Evolutionary conservation across 75 land plant species (phyloP), one percentile per base, ranked within the genome.

Genomic region (Sequoia sempervirens): DNA sequence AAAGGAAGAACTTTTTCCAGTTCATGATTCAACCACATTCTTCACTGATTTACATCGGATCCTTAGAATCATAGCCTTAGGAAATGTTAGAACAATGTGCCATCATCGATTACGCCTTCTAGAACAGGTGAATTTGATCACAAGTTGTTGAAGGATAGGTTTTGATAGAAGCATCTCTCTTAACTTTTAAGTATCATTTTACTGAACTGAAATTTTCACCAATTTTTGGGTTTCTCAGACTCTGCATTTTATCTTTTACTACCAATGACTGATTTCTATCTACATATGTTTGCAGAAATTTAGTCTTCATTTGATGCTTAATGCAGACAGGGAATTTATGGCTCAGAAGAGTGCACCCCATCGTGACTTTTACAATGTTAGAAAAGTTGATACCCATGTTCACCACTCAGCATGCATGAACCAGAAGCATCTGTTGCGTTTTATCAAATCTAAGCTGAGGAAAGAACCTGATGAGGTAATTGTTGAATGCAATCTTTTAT

Each of bases 371-470:
- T 97, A 97, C 82, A 97, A 97, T 89, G 96, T 97, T 26, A 87
- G 99, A 81, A 97, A 97, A 87, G 99, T 97, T 80, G 99, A 97
- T 84, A 97, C 99, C 8, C 99, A 97, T 83, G 98, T 97, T 36
- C 99, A 97, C 85, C 99, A 97, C 87, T 93, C 99, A 10, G 96
- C 99, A 38, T 97, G 99, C 88, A 97, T 97, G 99, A 97, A 97
- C 85, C 99, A 97, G 90, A 97, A 97, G 66, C 99, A 97, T 93
- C 95, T 97, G 26, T 58, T 97, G 82, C 90, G 95, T 66, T 97
- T 97, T 86, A 96, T 97, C 85, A 97, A 97, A 84, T 97, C 99
- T 54, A 97, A 97, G 74, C 87, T 97, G 73, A 92, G 93, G 83
- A 97, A 97, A 87, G 99, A 97, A 83, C 98, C 96, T 53, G 98